Conservation (phyloP, 805 yeast species). For the Metschnikowia aberdeeniae region DNA sequence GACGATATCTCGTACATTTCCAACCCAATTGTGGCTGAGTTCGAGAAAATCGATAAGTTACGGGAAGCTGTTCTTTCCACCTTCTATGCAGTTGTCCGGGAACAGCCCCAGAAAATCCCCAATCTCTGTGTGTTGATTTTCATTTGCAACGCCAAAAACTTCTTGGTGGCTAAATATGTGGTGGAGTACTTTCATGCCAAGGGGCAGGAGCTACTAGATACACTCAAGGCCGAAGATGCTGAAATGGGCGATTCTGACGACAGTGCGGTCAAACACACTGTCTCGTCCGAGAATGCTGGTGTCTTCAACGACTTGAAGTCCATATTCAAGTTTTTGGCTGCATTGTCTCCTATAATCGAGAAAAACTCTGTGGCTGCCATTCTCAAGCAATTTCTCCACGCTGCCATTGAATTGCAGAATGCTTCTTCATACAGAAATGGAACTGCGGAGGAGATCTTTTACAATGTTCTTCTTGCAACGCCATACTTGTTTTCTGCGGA, state of each 20-base stretch:
- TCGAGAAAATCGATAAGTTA: conserved; percentile 58
- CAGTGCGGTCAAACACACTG: neutral
- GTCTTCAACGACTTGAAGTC: conserved; percentile 70
- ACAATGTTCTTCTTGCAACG: conserved; percentile 54
- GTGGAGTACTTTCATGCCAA: conserved; percentile 65
- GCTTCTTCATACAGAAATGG: conserved; percentile 41
- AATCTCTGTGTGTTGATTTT: conserved; percentile 66
- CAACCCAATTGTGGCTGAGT: conserved; percentile 61
- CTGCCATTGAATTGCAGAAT: conserved; percentile 55
- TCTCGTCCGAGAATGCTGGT: conserved; percentile 41
- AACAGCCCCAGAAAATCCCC: conserved; percentile 88
- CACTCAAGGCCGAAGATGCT: conserved; percentile 13
- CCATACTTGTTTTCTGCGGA: conserved; percentile 60
- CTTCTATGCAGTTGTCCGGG: conserved; percentile 64
- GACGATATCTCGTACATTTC: conserved; percentile 61
- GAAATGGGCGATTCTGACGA: conserved; percentile 12
- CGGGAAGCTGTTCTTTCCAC: conserved; percentile 58
- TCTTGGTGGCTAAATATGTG: conserved; percentile 63
- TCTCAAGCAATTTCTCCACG: conserved; percentile 48
- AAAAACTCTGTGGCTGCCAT: conserved; percentile 38
- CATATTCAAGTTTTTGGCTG: conserved; percentile 63
- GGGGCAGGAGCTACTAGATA: conserved; percentile 52
- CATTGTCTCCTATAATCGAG: conserved; percentile 60
- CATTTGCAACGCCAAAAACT: conserved; percentile 59
- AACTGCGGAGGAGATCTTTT: conserved; percentile 64